These are phyloP conservation scores for Fusarium temperatum DNA, from an alignment of 2,329 filamentous ascomycete species.

Conservation along the genomic window DNA sequence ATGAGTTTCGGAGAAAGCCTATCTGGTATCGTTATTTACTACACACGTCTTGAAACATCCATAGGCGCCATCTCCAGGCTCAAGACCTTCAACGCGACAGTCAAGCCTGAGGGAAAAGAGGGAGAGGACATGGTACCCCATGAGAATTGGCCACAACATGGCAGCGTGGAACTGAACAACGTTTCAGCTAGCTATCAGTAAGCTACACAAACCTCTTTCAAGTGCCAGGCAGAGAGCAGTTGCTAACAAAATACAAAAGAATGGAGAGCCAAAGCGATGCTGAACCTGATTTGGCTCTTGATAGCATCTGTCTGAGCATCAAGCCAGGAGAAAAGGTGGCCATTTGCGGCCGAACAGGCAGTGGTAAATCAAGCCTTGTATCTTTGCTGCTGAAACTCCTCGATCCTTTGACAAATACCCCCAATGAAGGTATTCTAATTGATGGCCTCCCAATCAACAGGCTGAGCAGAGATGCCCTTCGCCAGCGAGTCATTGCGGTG, in stretches of 20 bases:
- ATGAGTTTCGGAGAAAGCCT: slow-evolving; percentile 46
- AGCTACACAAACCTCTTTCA: slow-evolving; percentile 27
- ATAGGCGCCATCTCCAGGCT: slow-evolving; percentile 35
- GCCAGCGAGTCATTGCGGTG: slow-evolving; percentile 59
- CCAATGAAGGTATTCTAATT: slow-evolving; percentile 46
- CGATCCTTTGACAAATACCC: slow-evolving; percentile 46
- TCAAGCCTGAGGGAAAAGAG: slow-evolving; percentile 35
- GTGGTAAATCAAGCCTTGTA: slow-evolving; percentile 56
- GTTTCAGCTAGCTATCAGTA: slow-evolving; percentile 48
- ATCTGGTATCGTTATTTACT: slow-evolving; percentile 25
- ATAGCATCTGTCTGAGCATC: slow-evolving; percentile 42
- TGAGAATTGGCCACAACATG: slow-evolving; percentile 45
- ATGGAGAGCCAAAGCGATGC: not conserved
- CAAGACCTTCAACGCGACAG: slow-evolving; percentile 32
- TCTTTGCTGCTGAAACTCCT: slow-evolving; percentile 54
- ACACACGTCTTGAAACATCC: slow-evolving; percentile 36
- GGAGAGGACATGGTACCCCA: slow-evolving; percentile 28
- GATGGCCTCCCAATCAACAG: slow-evolving; percentile 50
- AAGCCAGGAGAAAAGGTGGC: slow-evolving; percentile 46
- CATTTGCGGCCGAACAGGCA: slow-evolving; percentile 50
- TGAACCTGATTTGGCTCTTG: slow-evolving; percentile 37
- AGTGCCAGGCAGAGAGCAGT: slow-evolving; percentile 11
- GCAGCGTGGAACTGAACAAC: slow-evolving; percentile 42
- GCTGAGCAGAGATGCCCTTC: slow-evolving; percentile 54
- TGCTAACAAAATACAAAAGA: slow-evolving; percentile 26